phyloP scores from a whole-genome alignment of 305 asterid genomes.

The Solanum chacoense region DNA sequence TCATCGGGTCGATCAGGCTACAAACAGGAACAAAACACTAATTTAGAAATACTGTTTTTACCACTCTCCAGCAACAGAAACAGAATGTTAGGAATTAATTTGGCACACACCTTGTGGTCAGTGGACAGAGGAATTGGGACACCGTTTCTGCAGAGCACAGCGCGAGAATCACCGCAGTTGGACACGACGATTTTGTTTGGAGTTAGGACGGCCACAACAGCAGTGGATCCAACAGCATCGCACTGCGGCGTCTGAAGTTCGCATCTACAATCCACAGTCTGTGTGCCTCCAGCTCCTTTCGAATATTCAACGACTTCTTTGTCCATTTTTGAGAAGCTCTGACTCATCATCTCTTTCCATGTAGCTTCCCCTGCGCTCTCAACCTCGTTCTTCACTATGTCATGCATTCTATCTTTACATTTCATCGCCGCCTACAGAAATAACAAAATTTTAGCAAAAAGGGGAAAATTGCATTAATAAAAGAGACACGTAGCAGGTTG shows the following conservation, averaged over 20 bases:
- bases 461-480: neutral
- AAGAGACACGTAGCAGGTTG: neutral
- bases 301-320: slow-evolving; percentile 36
- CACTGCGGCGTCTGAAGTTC: slow-evolving; percentile 60
- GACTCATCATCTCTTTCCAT: slow-evolving; percentile 40
- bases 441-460: neutral
- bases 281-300: neutral
- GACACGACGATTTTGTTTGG: slow-evolving; percentile 55
- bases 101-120: slow-evolving; percentile 50
- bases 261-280: slow-evolving; percentile 40
- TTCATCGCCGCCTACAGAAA: slow-evolving; percentile 44
- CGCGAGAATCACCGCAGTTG: slow-evolving; percentile 73
- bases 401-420: slow-evolving; percentile 66
- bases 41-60: neutral
- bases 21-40: neutral
- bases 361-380: slow-evolving; percentile 17
- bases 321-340: slow-evolving; percentile 52
- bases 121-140: slow-evolving; percentile 56
- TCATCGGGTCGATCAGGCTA: slow-evolving; percentile 78
- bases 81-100: neutral
- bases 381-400: slow-evolving; percentile 37
- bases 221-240: slow-evolving; percentile 79
- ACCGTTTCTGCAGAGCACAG: slow-evolving; percentile 68
- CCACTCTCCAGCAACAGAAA: neutral
- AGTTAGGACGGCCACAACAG: slow-evolving; percentile 53